Evolutionary conservation across 345 rosid species (phyloP).

Genomic region (Durio zibethinus): DNA sequence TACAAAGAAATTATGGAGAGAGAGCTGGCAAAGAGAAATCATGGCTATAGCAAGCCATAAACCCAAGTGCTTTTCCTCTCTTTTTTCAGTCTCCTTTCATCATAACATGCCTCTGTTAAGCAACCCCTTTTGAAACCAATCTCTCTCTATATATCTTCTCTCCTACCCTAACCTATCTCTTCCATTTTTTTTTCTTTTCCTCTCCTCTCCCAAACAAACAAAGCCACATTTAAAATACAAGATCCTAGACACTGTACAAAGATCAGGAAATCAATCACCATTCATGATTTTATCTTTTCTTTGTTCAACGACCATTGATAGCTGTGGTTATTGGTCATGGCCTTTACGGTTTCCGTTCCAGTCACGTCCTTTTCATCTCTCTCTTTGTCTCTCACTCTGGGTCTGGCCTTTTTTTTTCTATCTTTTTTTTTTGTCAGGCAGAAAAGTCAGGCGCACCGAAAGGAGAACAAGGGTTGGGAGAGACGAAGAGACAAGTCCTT

Average conservation of each 20-base stretch:
- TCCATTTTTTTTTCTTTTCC: too few relatives aligned
- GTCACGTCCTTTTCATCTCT: conserved; percentile 53
- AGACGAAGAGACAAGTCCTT: conserved; percentile 27
- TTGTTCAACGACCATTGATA: conserved; percentile 33
- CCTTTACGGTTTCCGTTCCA: conserved; percentile 43
- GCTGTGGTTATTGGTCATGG: conserved; percentile 25
- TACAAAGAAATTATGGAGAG: conserved; percentile 12
- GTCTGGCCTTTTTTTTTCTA: not conserved
- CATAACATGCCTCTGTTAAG: conserved; percentile 14
- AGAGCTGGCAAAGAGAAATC: conserved; percentile 8
- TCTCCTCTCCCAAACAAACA: not conserved
- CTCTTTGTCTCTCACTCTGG: conserved; percentile 11
- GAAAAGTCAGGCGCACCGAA: conserved; percentile 38
- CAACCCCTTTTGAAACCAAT: not conserved
- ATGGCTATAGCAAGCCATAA: not conserved
- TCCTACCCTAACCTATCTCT: too few relatives aligned
- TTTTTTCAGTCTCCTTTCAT: conserved; percentile 15
- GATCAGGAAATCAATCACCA: conserved; percentile 23
- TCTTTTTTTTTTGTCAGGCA: conserved; percentile 26
- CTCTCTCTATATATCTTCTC: too few relatives aligned
- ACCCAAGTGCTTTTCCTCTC: conserved; percentile 8
- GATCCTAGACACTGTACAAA: conserved; percentile 22
- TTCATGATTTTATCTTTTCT: conserved; percentile 25
- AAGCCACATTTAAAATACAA: not conserved
- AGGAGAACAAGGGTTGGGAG: conserved; percentile 13